Base-by-base conservation (phyloP, 495 filamentous ascomycete genomes). In the Lasiosphaeria hispida region DNA sequence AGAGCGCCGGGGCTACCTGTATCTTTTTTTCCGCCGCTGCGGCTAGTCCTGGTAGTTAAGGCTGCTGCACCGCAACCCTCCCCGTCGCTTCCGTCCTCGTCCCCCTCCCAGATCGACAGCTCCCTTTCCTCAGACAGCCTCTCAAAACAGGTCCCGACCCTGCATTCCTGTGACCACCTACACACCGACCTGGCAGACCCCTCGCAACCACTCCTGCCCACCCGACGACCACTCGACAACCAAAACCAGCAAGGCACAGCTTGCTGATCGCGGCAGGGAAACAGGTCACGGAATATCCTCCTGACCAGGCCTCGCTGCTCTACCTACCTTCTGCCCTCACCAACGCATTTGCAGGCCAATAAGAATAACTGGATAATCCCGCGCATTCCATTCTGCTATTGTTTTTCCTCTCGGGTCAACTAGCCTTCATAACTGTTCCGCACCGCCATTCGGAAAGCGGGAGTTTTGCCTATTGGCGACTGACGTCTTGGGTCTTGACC, bases 221-320 rank as follows among this genome's bases (percentile, higher is more conserved):
- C 48, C 41, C 17, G 30, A 23, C 17, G 10, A 5, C 23, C 23
- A 30, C 23, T 30, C 23, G 23, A 30, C 23, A 5, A 2, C 23
- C 23, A 30, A 30, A 44, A 36, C 47, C 49, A 44, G 48, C 62
- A 64, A 66, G 68, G 68, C 61, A 66, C 59, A 60, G 55, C 50
- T 63, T 59, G 65, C 68, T 69, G 68, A 69, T 69, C 68, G 66
- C 63, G 63, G 68, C 59, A 65, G 61, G 49, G 57, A 70, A 69
- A 64, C 64, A 59, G 63, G 61, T 52, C 62, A 49, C 48, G 41
- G 53, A 56, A 33, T 48, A 36, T 51, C 51, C 62, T 62, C 61
- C 63, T 64, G 63, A 63, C 59, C 66, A 60, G 50, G 51, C 53
- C 38, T 38, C 48, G 37, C 17, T 40, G 41, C 54, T 41, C 58